Evolutionary conservation across 139 green algal species (phyloP).

Genomic region (Coelastrella sp.): DNA sequence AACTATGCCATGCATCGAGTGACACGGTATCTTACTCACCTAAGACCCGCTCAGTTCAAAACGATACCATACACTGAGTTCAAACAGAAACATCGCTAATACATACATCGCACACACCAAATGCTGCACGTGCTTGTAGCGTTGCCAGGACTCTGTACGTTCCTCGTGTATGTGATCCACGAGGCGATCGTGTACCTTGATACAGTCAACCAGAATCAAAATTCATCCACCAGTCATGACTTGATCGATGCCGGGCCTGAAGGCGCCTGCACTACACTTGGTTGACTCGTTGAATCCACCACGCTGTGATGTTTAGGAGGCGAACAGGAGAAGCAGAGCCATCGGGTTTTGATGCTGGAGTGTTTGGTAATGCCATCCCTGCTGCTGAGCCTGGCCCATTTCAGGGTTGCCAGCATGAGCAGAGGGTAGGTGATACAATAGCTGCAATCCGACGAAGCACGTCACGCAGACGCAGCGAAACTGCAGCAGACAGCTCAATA

Average conservation of each 20-base stretch:
- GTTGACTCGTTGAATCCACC: not conserved
- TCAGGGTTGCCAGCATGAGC: not conserved
- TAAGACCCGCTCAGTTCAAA: no score
- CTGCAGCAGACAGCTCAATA: not conserved
- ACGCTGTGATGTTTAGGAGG: not conserved
- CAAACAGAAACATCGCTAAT: no score
- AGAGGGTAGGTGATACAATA: not conserved
- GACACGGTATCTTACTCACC: no score
- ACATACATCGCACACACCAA: no score
- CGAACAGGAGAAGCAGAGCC: not conserved
- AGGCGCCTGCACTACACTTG: not conserved
- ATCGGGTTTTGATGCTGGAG: conserved; percentile 19
- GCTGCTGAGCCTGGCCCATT: not conserved
- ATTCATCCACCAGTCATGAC: no score
- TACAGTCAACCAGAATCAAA: no score
- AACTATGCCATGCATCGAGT: no score
- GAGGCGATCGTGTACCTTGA: no score
- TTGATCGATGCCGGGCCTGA: not conserved
- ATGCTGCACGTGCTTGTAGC: no score
- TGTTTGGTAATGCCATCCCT: not conserved
- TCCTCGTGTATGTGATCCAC: no score
- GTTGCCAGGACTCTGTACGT: no score
- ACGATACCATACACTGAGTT: no score
- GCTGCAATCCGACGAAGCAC: not conserved
- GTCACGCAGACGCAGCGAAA: not conserved